Evolutionary conservation across 2,329 filamentous ascomycete genomes (phyloP), one percentile per base, ranked within the genome.

Genomic region (Hypoxylon sp.): DNA sequence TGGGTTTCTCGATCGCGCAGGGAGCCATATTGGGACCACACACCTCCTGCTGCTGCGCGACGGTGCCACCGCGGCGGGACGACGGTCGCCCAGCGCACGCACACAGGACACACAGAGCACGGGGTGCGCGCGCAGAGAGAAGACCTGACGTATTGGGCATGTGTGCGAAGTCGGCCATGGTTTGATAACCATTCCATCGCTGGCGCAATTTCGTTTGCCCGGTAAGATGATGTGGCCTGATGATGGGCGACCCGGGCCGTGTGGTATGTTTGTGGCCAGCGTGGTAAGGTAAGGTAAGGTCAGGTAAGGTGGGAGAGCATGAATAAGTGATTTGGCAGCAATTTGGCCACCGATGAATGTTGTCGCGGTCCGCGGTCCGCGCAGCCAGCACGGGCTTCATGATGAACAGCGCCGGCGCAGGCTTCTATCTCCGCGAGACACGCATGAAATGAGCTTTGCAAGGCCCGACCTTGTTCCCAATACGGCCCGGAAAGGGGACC

Each of bases 141-240:
- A 47, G 44, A 35, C 24, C 46, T 58, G n/a, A 44, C 31, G 62
- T 42, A 62, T 32, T 35, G 31, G 37, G 32, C 13, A 53, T 56
- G 60, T 56, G 57, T 60, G 61, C 60, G 58, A 55, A 13, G 48
- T 51, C 46, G 65, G 61, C 27, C 10, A 51, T 63, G 42, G 44
- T 32, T 65, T 61, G 54, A 58, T 60, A 51, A 62, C 65, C 65
- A 65, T 52, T 61, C 57, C 54, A 61, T 68, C 32, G 19, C 29
- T 29, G 21, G 57, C 65, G 58, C 31, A 37, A 50, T 55, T n/a
- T 37, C 61, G 44, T 65, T 60, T 63, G 54, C 53, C 57, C 27
- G n/a, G 65, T 70, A 63, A 62, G 54, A 62, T 68, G 65, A 70
- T 70, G 65, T 70, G 68, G 68, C 65, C 59, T 68, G 68, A 62